Base-by-base conservation (phyloP, 2,329 filamentous ascomycete species). In the Pestalotiopsis sp. region DNA sequence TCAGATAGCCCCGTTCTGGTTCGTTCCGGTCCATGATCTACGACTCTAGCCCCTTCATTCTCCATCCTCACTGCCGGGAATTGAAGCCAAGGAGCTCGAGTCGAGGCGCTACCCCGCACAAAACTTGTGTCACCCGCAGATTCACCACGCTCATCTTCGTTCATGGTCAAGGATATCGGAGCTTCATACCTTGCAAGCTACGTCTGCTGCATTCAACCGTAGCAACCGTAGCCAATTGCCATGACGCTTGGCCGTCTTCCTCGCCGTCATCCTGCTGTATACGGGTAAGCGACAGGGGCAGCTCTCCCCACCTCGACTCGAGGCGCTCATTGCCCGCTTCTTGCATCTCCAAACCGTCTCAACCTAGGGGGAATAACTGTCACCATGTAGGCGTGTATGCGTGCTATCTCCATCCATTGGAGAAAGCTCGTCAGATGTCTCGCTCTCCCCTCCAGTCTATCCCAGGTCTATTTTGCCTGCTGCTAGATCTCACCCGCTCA, bases 61-160 rank as follows among this genome's bases (percentile, higher is more conserved):
- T 52, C 45, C 45, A 52, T n/a, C 20, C 4, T 52, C 5, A 52
- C 17, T 52, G 20, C 45, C 45, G 45, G 45, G 12, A 13, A 20
- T n/a, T n/a, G n/a, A 52, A 9, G 31, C 31, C 31, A 9, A 36
- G 31, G 31, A 9, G 17, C 45, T 52, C 45, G 57, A 59, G 57
- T 59, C 57, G 20, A 40, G n/a, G 13, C 49, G 41, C 66, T 52
- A 67, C 66, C 66, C 66, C 66, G 66, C 66, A 66, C 23, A 36
- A 17, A 12, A 14, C 36, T 14, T 27, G 20, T 20, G 17, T 67
- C 38, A 58, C 66, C 66, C 66, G 66, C 66, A 63, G 25, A 38
- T 13, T 62, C 31, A 66, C 62, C 12, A 23, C 17, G 61, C 25
- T 11, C 61, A 7, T 13, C 14, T 40, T 20, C 14, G 27, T 31